Base-by-base conservation (phyloP, 306 rosid genomes). In the Neltuma alba region DNA sequence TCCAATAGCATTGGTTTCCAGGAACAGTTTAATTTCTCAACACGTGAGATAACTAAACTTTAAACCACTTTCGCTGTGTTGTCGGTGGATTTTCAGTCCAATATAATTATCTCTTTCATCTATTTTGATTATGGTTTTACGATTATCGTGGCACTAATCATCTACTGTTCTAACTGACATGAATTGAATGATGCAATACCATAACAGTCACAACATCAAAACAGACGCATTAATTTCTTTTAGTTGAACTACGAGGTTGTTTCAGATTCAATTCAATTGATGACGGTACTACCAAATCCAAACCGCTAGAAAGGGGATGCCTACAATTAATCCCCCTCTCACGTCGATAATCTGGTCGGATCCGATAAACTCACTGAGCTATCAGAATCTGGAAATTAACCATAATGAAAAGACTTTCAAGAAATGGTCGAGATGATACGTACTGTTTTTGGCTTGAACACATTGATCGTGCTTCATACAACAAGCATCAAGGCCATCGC, bases 401-500 rank as follows among this genome's bases (percentile, higher is more conserved):
- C 38, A 30, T 13, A 48, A 21, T 20, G 9, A 57, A 65, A 73
- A 30, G 73, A 13, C 12, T n/a, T 5, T 40, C 7, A 20, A 79
- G 57, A 75, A 37, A 76, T 37, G 18, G 16, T 9, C 6, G 55
- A 69, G 72, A 87, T 38, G 50, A 40, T 75, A 87, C 97, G 80
- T 63, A 96, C 99, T 87, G 82, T 91, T 87, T 77, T 90, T 91
- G 41, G 83, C 74, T 78, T 78, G 84, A 13, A 96, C 96, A 69
- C 99, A 96, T 47, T 82, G 87, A 61, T 96, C 98, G 65, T 96
- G 99, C 52, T 82, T 92, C 99, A 93, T 91, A 55, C 98, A 96
- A 52, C 99, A 93, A 54, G 91, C 89, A 54, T 96, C 99, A 52
- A 93, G 95, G 64, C 94, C 99, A 89, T 96, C 96, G 75, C 99